Base-by-base conservation (phyloP, 2,329 filamentous ascomycete species). In the Colletotrichum sp. region DNA sequence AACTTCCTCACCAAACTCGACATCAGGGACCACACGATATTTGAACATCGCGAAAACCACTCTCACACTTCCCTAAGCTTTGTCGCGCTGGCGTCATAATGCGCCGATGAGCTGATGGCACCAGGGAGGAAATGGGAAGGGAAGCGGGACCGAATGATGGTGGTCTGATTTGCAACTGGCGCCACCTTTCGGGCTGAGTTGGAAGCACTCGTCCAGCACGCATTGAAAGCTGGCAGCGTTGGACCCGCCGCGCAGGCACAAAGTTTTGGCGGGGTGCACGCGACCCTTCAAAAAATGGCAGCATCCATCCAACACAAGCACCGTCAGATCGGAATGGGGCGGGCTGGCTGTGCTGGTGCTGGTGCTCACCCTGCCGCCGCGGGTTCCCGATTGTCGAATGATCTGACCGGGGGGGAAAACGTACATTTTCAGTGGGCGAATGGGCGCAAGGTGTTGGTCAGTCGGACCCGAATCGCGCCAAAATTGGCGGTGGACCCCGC, bases 101-200 rank as follows among this genome's bases (percentile, higher is more conserved):
- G 75, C 60, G 62, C 66, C 39, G 77, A 77, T 68, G 24, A 9
- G 36, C n/a, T 24, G 6, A 44, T 71, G 64, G 62, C 10, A 36
- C 65, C 70, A 76, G 68, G 70, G n/a, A 15, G 30, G 34, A 69
- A 49, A 65, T 63, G 39, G 24, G 12, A 24, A 32, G 28, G 39
- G 26, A 52, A 34, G 24, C 39, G 63, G 64, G 68, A 44, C 55
- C 70, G 49, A 52, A 67, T 73, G 74, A 76, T 76, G 70, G 65
- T 76, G 74, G 70, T 68, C 74, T 76, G 74, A 76, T 76, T 76
- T 39, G 49, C 59, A 76, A 69, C 57, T 74, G 70, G 59, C 59
- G 52, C 74, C 70, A 76, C 72, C 34, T 6, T 12, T n/a, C 16
- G 39, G 24, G 32, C 59, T 62, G 59, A 21, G 28, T 32, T 32